These are phyloP conservation scores for Waltergamsia citrina DNA, from an alignment of 2,329 filamentous ascomycete species.

Conservation along the genomic window DNA sequence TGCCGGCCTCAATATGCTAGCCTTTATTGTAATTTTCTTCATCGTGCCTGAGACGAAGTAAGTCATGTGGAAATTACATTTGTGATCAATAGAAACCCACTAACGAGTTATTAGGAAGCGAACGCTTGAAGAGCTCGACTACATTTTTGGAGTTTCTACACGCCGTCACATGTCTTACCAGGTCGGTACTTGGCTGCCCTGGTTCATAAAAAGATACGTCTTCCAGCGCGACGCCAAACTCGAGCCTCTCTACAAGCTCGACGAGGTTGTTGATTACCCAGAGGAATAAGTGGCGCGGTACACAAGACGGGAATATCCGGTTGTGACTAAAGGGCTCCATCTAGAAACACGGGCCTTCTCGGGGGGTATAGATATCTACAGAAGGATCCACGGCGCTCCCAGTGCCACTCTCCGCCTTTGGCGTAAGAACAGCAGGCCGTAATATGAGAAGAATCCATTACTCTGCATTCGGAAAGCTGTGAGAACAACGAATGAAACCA, in stretches of 20 bases:
- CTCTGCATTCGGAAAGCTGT: no score
- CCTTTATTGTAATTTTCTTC: constrained; percentile 55
- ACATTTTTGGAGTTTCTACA: constrained; percentile 24
- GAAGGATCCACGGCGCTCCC: no score
- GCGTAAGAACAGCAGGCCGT: no score
- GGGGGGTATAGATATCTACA: no score
- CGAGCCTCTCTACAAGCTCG: constrained; percentile 1
- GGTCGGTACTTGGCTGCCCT: constrained; percentile 19
- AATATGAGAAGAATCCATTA: no score
- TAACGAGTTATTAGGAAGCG: constrained; percentile 11
- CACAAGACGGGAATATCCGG: no score
- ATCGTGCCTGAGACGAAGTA: constrained; percentile 46
- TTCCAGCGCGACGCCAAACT: constrained; percentile 6
- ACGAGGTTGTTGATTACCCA: background rate
- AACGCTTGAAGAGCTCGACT: constrained; percentile 29
- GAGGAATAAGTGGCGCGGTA: no score
- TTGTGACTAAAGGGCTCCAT: no score
- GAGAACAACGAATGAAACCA: no score
- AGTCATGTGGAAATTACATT: no score
- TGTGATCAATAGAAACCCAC: background rate
- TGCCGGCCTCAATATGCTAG: constrained; percentile 47
- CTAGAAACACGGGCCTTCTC: no score
- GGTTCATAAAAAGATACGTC: constrained; percentile 18
- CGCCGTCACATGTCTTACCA: constrained; percentile 21
- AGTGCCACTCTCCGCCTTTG: no score